These are phyloP conservation scores for Scleromitrula shiraiana DNA, from an alignment of 2,329 filamentous ascomycete genomes.

Conservation along the genomic window DNA sequence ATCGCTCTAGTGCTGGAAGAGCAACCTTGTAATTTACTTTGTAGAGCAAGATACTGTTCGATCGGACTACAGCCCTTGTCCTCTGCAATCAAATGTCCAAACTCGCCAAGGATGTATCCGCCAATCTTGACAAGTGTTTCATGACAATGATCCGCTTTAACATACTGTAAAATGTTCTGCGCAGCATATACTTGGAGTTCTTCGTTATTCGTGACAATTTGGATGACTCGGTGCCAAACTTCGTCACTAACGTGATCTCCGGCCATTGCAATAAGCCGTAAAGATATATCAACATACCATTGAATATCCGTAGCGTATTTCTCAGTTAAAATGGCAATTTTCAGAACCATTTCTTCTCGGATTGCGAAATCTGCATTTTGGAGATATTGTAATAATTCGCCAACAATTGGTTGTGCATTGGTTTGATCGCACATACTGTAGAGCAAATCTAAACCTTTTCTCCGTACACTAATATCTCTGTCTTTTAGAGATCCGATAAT, in stretches of 20 bases:
- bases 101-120: constrained; percentile 91
- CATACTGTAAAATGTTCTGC: constrained; percentile 83
- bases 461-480: constrained; percentile 90
- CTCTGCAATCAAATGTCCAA: constrained; percentile 92
- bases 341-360: constrained; percentile 97
- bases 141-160: constrained; percentile 89
- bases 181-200: constrained; percentile 95
- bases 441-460: constrained; percentile 89
- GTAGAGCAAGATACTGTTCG: constrained; percentile 89
- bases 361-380: constrained; percentile 97
- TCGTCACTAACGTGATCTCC: constrained; percentile 98
- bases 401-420: constrained; percentile 91
- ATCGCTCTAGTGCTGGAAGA: constrained; percentile 88
- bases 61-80: constrained; percentile 89
- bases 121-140: constrained; percentile 98
- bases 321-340: constrained; percentile 96
- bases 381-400: constrained; percentile 86
- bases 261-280: constrained; percentile 90
- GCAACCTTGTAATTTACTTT: constrained; percentile 80
- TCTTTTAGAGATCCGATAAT: constrained; percentile 93
- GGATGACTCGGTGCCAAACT: constrained; percentile 97
- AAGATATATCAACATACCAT: constrained; percentile 98
- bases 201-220: constrained; percentile 99
- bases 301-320: constrained; percentile 98
- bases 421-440: constrained; percentile 99